These are phyloP conservation scores for Porphyra umbilicalis DNA, from an alignment of 31 red algal species.

Conservation along the genomic window DNA sequence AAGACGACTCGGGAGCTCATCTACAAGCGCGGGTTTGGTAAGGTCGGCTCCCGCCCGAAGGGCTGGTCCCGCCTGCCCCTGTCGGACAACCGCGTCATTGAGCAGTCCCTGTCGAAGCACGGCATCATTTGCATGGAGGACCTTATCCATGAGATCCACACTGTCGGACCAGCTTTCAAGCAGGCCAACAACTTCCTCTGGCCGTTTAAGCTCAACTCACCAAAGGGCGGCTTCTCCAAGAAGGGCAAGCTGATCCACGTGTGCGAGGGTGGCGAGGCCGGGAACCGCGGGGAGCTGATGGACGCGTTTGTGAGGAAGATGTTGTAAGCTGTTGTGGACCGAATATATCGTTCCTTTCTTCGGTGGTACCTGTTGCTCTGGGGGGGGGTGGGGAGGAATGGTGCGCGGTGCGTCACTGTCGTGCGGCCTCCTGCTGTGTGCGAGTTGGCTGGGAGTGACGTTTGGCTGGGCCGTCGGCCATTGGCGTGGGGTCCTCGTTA, in stretches of 20 bases:
- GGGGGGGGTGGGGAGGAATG: no score
- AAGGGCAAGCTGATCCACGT: constrained; percentile 89
- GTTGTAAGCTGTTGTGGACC: constrained; percentile 41
- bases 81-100: constrained; percentile 86
- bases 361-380: no score
- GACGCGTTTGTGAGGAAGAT: constrained; percentile 74
- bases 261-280: constrained; percentile 89
- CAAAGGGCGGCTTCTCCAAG: constrained; percentile 87
- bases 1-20: constrained; percentile 90
- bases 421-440: no score
- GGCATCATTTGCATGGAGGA: constrained; percentile 95
- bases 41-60: constrained; percentile 61
- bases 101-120: constrained; percentile 70
- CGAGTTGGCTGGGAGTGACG: no score
- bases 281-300: constrained; percentile 94
- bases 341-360: not conserved
- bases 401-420: no score
- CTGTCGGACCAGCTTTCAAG: constrained; percentile 87
- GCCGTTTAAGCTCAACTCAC: constrained; percentile 92
- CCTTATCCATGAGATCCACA: constrained; percentile 94
- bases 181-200: constrained; percentile 87
- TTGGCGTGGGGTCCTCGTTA: no score
- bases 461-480: no score
- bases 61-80: constrained; percentile 78
- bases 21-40: constrained; percentile 91